These are phyloP conservation scores for Fragaria ananassa DNA, from an alignment of 306 rosid species.

Conservation along the genomic window DNA sequence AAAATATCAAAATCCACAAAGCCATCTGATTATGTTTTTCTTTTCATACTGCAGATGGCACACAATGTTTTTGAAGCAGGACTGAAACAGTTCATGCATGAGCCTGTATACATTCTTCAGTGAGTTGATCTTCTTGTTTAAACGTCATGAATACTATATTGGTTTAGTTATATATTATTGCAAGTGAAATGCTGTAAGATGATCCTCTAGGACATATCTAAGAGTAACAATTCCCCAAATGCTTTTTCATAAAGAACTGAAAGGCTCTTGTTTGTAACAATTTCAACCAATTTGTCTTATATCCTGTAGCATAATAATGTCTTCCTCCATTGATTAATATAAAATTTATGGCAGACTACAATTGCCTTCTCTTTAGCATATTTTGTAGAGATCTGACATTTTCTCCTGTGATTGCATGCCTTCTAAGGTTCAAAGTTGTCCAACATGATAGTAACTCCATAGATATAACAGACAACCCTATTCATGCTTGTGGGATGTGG, in stretches of 20 bases:
- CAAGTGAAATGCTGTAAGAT: slow-evolving; percentile 8
- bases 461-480: background rate
- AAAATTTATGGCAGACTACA: background rate
- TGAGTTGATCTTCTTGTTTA: slow-evolving; percentile 45
- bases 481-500: slow-evolving; percentile 3
- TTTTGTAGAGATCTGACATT: background rate
- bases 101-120: slow-evolving; percentile 92
- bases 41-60: slow-evolving; percentile 70
- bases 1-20: background rate
- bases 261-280: background rate
- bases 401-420: background rate
- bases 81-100: slow-evolving; percentile 83
- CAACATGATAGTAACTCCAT: background rate
- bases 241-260: background rate
- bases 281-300: background rate
- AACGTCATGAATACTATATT: slow-evolving; percentile 10
- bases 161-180: slow-evolving; percentile 20
- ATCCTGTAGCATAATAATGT: background rate
- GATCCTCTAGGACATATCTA: background rate
- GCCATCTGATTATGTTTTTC: background rate
- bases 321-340: background rate
- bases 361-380: background rate
- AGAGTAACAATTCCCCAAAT: background rate
- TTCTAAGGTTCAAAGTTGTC: background rate
- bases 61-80: slow-evolving; percentile 95